A percentile compares a stretch with the other conserved stretches of the same genome.
These are phyloP conservation scores for Thinopyrum elongatum DNA, from an alignment of 176 grass and related monocot species.

Conservation along the genomic window DNA sequence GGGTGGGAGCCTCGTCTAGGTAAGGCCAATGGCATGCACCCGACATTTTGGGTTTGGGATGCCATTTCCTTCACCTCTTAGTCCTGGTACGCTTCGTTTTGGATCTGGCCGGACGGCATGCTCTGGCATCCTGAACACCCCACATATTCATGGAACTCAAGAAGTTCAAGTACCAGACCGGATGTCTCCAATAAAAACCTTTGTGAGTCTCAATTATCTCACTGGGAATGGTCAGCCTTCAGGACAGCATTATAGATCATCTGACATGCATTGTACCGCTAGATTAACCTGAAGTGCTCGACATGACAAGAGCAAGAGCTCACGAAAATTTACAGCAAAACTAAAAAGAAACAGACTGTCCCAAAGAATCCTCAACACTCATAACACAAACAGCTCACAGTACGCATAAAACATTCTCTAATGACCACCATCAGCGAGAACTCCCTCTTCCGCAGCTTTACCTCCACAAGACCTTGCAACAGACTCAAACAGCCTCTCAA, in stretches of 20 bases:
- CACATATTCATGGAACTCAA: no score
- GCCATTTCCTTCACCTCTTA: no score
- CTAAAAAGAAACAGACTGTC: not conserved
- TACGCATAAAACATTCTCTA: conserved; percentile 11
- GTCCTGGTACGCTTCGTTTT: no score
- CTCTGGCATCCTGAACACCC: no score
- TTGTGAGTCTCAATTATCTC: no score
- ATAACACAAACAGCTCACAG: not conserved
- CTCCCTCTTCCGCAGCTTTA: conserved; percentile 65
- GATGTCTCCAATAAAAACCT: no score
- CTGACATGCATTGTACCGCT: not conserved
- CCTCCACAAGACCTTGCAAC: conserved; percentile 83
- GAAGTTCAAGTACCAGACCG: no score
- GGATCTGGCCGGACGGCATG: no score
- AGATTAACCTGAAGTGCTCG: not conserved
- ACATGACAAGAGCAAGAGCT: not conserved
- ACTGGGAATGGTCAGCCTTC: not conserved
- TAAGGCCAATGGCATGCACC: no score
- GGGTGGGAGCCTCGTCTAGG: no score
- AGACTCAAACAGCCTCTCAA: conserved; percentile 86
- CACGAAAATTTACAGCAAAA: not conserved
- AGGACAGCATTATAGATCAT: not conserved
- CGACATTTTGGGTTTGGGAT: no score
- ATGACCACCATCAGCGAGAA: conserved; percentile 58
- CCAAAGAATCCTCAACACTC: not conserved